Percentiles rank a stretch among this genome's conserved stretches.
These are phyloP conservation scores for Boletus huronensis DNA, from an alignment of 768 basidiomycete genomes.

Conservation along the genomic window DNA sequence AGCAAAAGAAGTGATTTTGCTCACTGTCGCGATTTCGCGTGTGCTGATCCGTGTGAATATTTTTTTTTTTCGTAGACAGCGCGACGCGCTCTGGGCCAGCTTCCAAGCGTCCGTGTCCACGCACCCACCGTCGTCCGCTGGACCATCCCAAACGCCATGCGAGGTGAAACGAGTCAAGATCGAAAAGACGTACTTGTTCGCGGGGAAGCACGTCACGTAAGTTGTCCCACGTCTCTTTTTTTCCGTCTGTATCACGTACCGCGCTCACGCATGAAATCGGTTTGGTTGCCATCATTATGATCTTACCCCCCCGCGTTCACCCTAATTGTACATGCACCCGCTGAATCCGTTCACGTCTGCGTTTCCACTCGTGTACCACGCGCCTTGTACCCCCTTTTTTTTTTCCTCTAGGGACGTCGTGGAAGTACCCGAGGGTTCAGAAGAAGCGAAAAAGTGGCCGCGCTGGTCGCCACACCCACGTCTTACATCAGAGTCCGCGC, in stretches of 20 bases:
- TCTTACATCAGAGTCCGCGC: constrained; percentile 1
- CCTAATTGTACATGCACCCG: too few relatives aligned
- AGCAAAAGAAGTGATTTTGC: constrained; percentile 42
- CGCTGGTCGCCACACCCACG: constrained; percentile 33
- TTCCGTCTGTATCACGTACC: not conserved
- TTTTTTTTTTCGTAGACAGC: constrained; percentile 48
- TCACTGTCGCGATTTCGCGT: not conserved
- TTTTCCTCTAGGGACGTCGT: constrained; percentile 54
- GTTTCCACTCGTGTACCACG: not conserved
- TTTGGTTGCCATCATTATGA: not conserved
- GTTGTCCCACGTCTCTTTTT: constrained; percentile 22
- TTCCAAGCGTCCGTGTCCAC: constrained; percentile 63
- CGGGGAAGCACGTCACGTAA: constrained; percentile 72
- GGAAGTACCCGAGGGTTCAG: constrained; percentile 68
- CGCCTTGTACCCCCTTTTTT: not conserved
- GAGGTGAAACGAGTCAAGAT: constrained; percentile 56
- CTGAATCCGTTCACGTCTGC: not conserved
- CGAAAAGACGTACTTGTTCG: constrained; percentile 67
- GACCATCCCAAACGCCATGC: constrained; percentile 2
- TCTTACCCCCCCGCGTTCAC: not conserved
- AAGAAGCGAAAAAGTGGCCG: constrained; percentile 77
- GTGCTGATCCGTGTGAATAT: too few relatives aligned
- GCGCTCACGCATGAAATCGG: not conserved
- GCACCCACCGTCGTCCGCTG: not conserved
- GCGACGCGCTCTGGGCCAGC: constrained; percentile 60